Base-by-base conservation (phyloP, 2,329 filamentous ascomycete species). In the Fusarium buharicum region DNA sequence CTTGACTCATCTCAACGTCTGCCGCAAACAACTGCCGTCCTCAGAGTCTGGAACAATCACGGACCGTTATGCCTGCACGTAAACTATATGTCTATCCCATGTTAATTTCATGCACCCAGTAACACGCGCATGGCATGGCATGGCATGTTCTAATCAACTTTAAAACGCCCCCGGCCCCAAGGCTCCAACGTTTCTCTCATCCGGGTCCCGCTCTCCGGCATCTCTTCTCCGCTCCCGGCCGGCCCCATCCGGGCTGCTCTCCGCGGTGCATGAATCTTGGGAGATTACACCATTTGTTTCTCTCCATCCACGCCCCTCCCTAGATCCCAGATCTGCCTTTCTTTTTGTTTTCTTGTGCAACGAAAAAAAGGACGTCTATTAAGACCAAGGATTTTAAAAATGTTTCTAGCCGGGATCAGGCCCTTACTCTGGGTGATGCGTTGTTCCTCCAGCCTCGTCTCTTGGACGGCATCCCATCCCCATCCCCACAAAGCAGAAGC, bases 181-280 rank as follows among this genome's bases (percentile, higher is more conserved):
- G 24, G 27, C 18, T 28, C 44, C 44, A 62, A 38, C 46, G 36
- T 33, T 50, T 60, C 56, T 18, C 55, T 46, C 40, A 46, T 60
- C 49, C 55, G 40, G 49, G 31, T 40, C 60, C 66, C 60, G 49
- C 57, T 62, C 44, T 30, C 30, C 36, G 38, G 33, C 39, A 51
- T 11, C 28, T 12, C 16, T 28, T 45, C 44, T 34, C 54, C 40
- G 37, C 34, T 55, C 64, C 55, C 57, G 58, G 34, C 51, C 61
- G 50, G 61, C 61, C 56, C 55, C 50, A 61, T 64, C 56, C 58
- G 62, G 64, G 51, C 56, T 56, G 36, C 40, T 40, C 48, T 47
- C 50, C 51, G 59, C 67, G 59, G 58, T 55, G 67, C 67, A 70
- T 70, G 57, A 70, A 70, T 65, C 53, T 52, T 65, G 60, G 67